phyloP scores from a whole-genome alignment of 2,329 filamentous ascomycete genomes.

The Aspergillus uvarum region DNA sequence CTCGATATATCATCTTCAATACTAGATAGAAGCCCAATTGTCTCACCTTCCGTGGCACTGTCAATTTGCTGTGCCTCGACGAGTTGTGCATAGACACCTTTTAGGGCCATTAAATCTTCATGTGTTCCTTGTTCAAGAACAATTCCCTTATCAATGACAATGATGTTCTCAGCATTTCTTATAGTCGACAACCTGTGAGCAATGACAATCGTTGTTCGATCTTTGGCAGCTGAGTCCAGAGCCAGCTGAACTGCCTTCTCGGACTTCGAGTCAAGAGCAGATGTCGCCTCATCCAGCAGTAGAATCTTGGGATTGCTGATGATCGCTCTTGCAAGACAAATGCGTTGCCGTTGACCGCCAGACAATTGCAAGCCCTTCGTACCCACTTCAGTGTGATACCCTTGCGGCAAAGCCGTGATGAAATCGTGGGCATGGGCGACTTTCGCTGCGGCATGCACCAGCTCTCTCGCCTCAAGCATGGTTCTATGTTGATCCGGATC shows the following conservation, averaged over 20 bases:
- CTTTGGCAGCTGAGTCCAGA: conserved; percentile 68
- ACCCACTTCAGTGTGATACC: conserved; percentile 80
- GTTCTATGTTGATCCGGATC: conserved; percentile 43
- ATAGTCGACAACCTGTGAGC: conserved; percentile 47
- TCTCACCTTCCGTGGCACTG: background rate
- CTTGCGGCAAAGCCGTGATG: conserved; percentile 69
- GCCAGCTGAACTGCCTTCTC: conserved; percentile 83
- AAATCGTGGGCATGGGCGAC: conserved; percentile 71
- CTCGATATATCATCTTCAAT: background rate
- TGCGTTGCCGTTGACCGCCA: conserved; percentile 89
- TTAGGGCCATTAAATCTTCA: conserved; percentile 34
- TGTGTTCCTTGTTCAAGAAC: conserved; percentile 48
- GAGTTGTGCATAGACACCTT: conserved; percentile 41
- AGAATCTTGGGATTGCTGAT: conserved; percentile 79
- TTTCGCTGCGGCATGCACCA: conserved; percentile 16
- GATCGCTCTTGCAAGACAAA: conserved; percentile 78
- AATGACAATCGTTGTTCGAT: conserved; percentile 35
- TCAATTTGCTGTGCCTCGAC: conserved; percentile 43
- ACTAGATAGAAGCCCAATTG: background rate
- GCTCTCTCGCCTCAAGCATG: conserved; percentile 5
- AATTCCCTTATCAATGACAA: conserved; percentile 41
- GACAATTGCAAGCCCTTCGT: conserved; percentile 78
- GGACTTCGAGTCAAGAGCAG: conserved; percentile 79
- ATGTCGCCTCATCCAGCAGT: conserved; percentile 86
- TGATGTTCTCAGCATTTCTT: conserved; percentile 44